Conservation (phyloP, 202 grass and related monocot species). For the Eragrostis tef region DNA sequence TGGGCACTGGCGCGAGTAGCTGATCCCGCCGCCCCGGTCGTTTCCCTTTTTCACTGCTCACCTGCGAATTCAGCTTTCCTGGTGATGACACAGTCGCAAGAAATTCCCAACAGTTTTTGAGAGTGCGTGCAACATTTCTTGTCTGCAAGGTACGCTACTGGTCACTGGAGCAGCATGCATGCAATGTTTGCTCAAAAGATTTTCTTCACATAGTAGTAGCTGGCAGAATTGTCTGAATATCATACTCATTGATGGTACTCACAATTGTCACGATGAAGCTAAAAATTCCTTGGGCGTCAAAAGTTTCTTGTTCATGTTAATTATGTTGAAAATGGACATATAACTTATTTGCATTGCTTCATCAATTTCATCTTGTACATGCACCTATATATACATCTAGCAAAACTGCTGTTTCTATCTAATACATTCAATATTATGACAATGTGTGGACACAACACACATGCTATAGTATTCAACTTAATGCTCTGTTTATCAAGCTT, state of each 20-base stretch:
- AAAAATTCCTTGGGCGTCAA: background rate
- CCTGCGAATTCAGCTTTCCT: slow-evolving; percentile 32
- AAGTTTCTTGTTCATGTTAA: background rate
- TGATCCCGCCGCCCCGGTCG: background rate
- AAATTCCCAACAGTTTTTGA: slow-evolving; percentile 40
- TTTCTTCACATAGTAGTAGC: background rate
- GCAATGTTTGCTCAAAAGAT: slow-evolving; percentile 33
- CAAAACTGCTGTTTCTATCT: background rate
- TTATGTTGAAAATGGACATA: background rate
- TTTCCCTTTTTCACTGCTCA: background rate
- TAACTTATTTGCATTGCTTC: background rate
- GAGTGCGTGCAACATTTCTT: slow-evolving; percentile 46
- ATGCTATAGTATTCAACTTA: background rate
- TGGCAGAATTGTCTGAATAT: background rate
- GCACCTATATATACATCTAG: background rate
- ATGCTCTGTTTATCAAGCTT: slow-evolving; percentile 22
- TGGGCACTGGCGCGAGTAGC: background rate
- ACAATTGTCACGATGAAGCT: background rate
- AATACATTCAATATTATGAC: background rate
- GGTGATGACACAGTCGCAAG: slow-evolving; percentile 19
- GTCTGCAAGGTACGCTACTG: background rate
- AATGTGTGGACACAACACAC: background rate
- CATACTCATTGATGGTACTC: background rate
- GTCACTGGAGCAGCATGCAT: background rate
- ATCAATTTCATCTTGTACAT: background rate